Evolutionary conservation across 352 stramenopile genomes (phyloP).

Genomic region (Globisporangium solare): DNA sequence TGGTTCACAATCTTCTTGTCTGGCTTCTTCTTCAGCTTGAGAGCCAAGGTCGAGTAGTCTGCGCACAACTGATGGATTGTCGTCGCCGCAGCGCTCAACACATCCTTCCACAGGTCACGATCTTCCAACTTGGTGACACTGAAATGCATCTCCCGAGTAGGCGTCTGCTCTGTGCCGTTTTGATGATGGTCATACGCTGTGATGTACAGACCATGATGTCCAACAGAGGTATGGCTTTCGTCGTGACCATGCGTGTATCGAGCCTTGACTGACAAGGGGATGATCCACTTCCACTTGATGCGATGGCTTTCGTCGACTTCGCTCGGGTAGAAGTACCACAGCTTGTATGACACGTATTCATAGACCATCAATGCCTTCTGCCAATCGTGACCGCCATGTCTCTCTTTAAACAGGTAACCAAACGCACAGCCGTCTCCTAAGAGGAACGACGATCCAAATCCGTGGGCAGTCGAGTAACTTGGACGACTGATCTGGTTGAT

Average conservation of each 20-base stretch:
- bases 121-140: constrained; percentile 84
- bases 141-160: constrained; percentile 76
- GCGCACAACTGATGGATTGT: constrained; percentile 62
- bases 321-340: constrained; percentile 88
- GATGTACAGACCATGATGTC: constrained; percentile 80
- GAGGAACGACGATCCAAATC: constrained; percentile 84
- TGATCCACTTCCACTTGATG: constrained; percentile 88
- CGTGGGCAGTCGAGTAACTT: constrained; percentile 75
- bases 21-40: constrained; percentile 75
- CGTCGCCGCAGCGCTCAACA: constrained; percentile 49
- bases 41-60: constrained; percentile 57
- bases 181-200: constrained; percentile 78
- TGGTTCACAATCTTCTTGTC: constrained; percentile 80
- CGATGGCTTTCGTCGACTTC: constrained; percentile 75
- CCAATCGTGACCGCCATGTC: constrained; percentile 54
- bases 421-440: constrained; percentile 80
- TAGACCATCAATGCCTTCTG: constrained; percentile 85
- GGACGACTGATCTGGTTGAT: constrained; percentile 86
- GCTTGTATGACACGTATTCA: constrained; percentile 82
- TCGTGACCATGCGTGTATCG: constrained; percentile 84
- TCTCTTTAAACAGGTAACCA: constrained; percentile 81
- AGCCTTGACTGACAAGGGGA: constrained; percentile 63
- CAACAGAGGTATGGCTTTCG: constrained; percentile 76
- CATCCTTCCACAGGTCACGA: constrained; percentile 74
- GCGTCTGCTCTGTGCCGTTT: constrained; percentile 35